A percentile compares a stretch with the other conserved stretches of the same genome.
These are phyloP conservation scores for Nepenthes alata DNA, from an alignment of 179 eudicot genomes.

Conservation along the genomic window DNA sequence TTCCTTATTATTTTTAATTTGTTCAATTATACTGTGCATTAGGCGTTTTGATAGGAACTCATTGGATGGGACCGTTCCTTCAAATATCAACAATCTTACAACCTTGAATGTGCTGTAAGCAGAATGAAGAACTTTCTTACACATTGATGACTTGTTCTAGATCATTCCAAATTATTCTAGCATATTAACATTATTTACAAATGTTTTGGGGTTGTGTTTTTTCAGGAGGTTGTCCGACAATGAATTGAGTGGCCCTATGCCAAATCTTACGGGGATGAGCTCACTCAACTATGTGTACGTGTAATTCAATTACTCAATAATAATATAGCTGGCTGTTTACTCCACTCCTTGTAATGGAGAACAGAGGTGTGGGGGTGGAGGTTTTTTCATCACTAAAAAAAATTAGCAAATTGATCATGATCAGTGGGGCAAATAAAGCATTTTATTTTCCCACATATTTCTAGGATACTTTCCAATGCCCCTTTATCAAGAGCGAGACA, in stretches of 20 bases:
- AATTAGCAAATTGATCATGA: too few species aligned
- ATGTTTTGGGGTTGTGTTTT: conserved; percentile 1
- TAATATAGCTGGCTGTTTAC: too few species aligned
- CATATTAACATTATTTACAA: not conserved
- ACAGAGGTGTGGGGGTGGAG: too few species aligned
- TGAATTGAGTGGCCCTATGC: conserved; percentile 48
- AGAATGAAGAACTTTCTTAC: not conserved
- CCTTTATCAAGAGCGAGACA: too few species aligned
- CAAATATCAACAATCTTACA: conserved; percentile 48
- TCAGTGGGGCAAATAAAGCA: too few species aligned
- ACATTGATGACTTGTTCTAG: not conserved
- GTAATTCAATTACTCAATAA: not conserved
- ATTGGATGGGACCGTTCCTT: conserved; percentile 38
- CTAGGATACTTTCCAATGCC: too few species aligned
- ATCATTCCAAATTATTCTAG: not conserved
- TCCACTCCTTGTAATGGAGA: too few species aligned
- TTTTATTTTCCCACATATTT: too few species aligned
- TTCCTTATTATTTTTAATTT: conserved; percentile 4
- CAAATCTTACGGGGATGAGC: conserved; percentile 56
- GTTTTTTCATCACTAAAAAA: too few species aligned
- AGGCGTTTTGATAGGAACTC: conserved; percentile 69
- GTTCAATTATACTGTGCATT: conserved; percentile 9
- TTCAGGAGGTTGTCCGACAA: conserved; percentile 61
- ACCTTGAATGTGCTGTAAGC: conserved; percentile 48
- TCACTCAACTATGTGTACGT: conserved; percentile 55